These are phyloP conservation scores for Arthrinium phaeospermum DNA, from an alignment of 2,329 filamentous ascomycete genomes.

Conservation along the genomic window DNA sequence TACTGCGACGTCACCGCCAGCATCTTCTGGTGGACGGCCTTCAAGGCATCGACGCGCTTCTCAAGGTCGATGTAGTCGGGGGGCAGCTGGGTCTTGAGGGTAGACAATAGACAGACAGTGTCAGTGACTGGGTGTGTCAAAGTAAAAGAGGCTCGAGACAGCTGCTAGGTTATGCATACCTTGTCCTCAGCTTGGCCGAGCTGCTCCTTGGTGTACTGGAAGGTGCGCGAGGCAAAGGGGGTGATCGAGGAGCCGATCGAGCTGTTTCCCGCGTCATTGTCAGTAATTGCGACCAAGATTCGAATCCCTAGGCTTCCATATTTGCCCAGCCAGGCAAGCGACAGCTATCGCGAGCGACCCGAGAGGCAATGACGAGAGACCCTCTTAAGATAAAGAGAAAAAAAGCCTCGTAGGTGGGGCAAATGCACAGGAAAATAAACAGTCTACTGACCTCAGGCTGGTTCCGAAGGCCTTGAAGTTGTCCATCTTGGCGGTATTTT, in stretches of 20 bases:
- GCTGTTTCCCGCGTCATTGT: constrained; percentile 36
- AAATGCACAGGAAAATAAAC: constrained; percentile 18
- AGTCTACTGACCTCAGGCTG: constrained; percentile 55
- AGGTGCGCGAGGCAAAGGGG: constrained; percentile 90
- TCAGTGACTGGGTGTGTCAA: not conserved
- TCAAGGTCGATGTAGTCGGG: constrained; percentile 98
- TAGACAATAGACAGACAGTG: not conserved
- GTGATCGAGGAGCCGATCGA: constrained; percentile 80
- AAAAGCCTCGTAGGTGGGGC: constrained; percentile 10
- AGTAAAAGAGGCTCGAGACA: not conserved
- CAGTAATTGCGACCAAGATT: constrained; percentile 26
- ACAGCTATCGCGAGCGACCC: constrained; percentile 21
- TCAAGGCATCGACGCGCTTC: constrained; percentile 97
- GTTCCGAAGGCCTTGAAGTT: constrained; percentile 64
- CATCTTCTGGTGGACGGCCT: constrained; percentile 96
- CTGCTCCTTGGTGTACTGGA: constrained; percentile 98
- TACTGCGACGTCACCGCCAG: constrained; percentile 98
- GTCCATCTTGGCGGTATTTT: constrained; percentile 51
- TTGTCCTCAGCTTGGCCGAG: constrained; percentile 94
- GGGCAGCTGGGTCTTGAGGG: constrained; percentile 83
- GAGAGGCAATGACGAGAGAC: constrained; percentile 23
- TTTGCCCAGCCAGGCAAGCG: not conserved
- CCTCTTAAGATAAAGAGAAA: not conserved
- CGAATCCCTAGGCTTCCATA: constrained; percentile 45
- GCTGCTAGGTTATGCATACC: constrained; percentile 55